Evolutionary conservation across 2,329 filamentous ascomycete species (phyloP), one percentile per base, ranked within the genome.

Genomic region (Fusarium heterosporum): DNA sequence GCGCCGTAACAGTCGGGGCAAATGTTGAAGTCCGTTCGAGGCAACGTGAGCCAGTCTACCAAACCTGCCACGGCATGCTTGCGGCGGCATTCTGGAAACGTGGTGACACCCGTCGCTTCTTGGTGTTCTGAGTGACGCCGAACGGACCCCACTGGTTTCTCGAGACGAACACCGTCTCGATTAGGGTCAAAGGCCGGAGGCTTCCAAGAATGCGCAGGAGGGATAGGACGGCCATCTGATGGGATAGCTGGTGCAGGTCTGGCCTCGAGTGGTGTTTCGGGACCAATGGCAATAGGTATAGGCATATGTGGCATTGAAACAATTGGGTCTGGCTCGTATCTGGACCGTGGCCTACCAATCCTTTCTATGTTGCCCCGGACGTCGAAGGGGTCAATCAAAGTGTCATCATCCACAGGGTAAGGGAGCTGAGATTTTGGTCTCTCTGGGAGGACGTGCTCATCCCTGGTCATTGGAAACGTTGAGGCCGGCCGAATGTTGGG

Each of bases 41-140:
- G 87, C 6, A 97, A 82, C 0, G 90, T 94, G 63, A 93, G 88
- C 92, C 94, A 97, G 72, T 96, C 93, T 64, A 90, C 82, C 62
- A 89, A 85, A 3, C 89, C 89, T 11, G 85, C 80, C 13, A 87
- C 84, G 12, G 87, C 86, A 6, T 84, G 80, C 38, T 85, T 87
- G 61, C 92, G 85, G 8, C 89, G 90, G 71, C 94, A 97, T 4
- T 88, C 84, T 4, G 91, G 87, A 14, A 94, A 82, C 22, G 81
- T 78, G 12, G 80, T 75, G 8, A 83, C 54, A 55, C 71, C 55
- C 40, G 60, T 41, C 29, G 69, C 40, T 53, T 71, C 72, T 29
- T 66, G 60, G 41, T 73, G 74, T 60, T 90, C 84, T 1, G 85
- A 85, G 69, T 84, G 86, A 8, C 84, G 82, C 40, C 85, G 79